These are phyloP conservation scores for Xylaria sp. DNA, from an alignment of 2,329 filamentous ascomycete genomes.

Conservation along the genomic window DNA sequence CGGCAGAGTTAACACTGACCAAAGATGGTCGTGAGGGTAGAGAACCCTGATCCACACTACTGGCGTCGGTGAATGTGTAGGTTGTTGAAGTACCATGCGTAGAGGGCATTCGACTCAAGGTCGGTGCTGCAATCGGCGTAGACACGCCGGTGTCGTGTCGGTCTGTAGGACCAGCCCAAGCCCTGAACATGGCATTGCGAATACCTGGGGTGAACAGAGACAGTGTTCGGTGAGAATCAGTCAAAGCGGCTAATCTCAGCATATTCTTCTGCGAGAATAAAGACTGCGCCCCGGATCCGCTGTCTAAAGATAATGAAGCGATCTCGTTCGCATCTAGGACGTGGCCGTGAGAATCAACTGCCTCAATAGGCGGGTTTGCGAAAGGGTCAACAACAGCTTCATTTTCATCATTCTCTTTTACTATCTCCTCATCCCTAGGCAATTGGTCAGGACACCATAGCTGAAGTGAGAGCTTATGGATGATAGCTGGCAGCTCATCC, in stretches of 20 bases:
- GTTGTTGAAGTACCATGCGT: constrained; percentile 68
- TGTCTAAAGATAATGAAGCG: constrained; percentile 81
- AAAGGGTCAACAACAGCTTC: constrained; percentile 81
- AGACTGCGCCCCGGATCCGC: constrained; percentile 82
- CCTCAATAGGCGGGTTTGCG: constrained; percentile 81
- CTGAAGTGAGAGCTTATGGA: constrained; percentile 88
- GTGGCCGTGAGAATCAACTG: constrained; percentile 83
- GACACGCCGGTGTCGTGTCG: constrained; percentile 67
- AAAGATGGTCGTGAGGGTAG: constrained; percentile 76
- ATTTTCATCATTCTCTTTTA: constrained; percentile 60
- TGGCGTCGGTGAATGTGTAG: constrained; percentile 79
- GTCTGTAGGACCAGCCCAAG: constrained; percentile 86
- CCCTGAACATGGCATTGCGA: constrained; percentile 87
- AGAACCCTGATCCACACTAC: constrained; percentile 71
- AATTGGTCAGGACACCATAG: constrained; percentile 91
- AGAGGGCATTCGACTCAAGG: constrained; percentile 72
- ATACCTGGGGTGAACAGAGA: constrained; percentile 94
- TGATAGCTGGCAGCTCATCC: constrained; percentile 96
- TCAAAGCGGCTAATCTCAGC: constrained; percentile 81
- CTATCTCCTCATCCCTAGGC: constrained; percentile 69
- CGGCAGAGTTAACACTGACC: constrained; percentile 69
- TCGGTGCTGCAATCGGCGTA: constrained; percentile 62
- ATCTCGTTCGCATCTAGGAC: constrained; percentile 79
- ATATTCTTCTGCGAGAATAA: constrained; percentile 97
- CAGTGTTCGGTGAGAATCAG: constrained; percentile 88